Base-by-base conservation (phyloP, 2,329 filamentous ascomycete species). In the Juglanconis oblonga region DNA sequence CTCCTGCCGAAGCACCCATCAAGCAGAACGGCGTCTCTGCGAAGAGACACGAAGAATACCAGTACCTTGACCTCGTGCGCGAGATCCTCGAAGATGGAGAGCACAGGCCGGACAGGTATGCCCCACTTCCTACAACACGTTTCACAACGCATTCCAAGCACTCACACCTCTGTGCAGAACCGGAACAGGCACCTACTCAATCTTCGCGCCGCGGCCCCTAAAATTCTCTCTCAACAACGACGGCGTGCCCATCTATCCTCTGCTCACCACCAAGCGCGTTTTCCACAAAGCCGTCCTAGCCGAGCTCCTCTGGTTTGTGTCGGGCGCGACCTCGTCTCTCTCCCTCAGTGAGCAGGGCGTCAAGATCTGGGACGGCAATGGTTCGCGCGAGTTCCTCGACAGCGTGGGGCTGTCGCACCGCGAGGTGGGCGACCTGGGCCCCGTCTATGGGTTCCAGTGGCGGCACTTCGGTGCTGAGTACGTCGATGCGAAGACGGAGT, bases 371-470 rank as follows among this genome's bases (percentile, higher is more conserved):
- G 95, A 99, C 72, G 94, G 93, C 68, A 99, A 99, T 72, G 95
- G 94, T 48, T 92, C 88, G 51, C 90, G 95, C 68, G 89, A 87
- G 70, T 98, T 90, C 73, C 89, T 99, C 42, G 94, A 99, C 78
- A 87, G 81, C 64, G 84, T 95, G 1, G 94, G 94, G 0, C 83
- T 98, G 6, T 80, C 81, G 0, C 87, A 97, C 71, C 91, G 94
- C 62, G 91, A 86, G 55, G 90, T 88, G 24, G 95, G 95, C 65
- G 95, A 99, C 70, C 81, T 99, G 0, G 95, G 95, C 0, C 95
- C 95, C 35, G 93, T 98, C 0, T 99, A 99, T 72, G 95, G 95
- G 1, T 99, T 99, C 77, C 95, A 99, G 76, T 99, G 95, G 95
- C 90, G 95, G 3, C 94, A 98, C 76, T 99, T 99, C 70, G 95